Base-by-base conservation (phyloP, 2,329 filamentous ascomycete genomes). In the Ilyonectria sp. region DNA sequence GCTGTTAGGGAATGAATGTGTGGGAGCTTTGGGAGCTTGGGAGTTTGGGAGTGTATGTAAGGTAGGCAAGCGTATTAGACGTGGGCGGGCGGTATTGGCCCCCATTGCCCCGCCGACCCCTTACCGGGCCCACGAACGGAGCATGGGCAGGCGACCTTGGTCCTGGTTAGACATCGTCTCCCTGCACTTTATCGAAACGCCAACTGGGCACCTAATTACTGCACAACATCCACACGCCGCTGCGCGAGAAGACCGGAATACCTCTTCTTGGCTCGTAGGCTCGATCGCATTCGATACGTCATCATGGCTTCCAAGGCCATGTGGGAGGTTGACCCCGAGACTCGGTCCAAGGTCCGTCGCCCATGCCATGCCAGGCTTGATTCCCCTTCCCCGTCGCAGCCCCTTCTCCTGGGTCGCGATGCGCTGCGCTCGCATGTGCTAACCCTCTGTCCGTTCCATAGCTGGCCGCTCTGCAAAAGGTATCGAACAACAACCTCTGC, bases 271-370 rank as follows among this genome's bases (percentile, higher is more conserved):
- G 6, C 26, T 26, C 26, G 26, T 19, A 66, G 54, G 37, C 61
- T 43, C 26, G 62, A 65, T 69, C 68, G 37, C 46, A 52, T 37
- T 53, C 56, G 40, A 29, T 31, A 50, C 61, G 66, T 72, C 58
- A 76, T 74, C 63, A 89, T 91, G 89, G 84, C 89, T 73, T 86
- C 90, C 78, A 95, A 95, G 84, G 89, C 87, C 74, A 95, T 97
- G 93, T 99, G 96, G 96, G 96, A 99, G 85, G 94, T 99, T 73
- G 96, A 99, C 83, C 96, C 96, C 55, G 95, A 98, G 86, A 98
- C 95, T 69, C 91, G 94, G 83, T 94, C 93, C 79, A 98, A 98
- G 90, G 95, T 97, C 84, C 75, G 81, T 66, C 50, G n/a, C 55
- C 37, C 55, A 21, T 6, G 13, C 50, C 50, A 31, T 4, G 26